Base-by-base conservation (phyloP, 2,329 filamentous ascomycete genomes). In the Rhynchosporium graminicola region DNA sequence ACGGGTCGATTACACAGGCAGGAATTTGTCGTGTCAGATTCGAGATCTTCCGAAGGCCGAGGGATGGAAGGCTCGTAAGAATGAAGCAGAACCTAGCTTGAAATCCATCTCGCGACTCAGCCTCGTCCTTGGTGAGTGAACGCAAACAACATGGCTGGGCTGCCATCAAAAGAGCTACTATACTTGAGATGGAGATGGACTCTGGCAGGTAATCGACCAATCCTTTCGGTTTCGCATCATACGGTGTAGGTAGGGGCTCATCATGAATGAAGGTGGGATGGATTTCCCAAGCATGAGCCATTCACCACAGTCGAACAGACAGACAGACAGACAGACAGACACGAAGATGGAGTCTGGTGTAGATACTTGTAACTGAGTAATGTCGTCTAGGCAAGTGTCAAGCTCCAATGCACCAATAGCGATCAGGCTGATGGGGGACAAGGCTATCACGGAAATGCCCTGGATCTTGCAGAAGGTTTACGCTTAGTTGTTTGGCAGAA, bases 1-100 rank as follows among this genome's bases (percentile, higher is more conserved):
- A 57, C 54, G 26, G 54, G 54, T 57, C 54, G 54, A 57, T 57
- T 20, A 26, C 48, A 52, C 48, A 54, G 36, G 57, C 46, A 47
- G 57, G 36, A 43, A n/a, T 26, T 26, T 6, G 13, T 8, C 5
- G 43, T 57, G 31, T 45, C 54, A 20, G 40, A 57, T 57, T 38
- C 47, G 45, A 36, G 40, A 20, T 20, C 20, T 20, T 20, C 20
- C 20, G 20, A 20, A 1, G 1, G 1, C 20, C 20, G 20, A 20
- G 1, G 20, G 20, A 20, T 20, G 20, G 20, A 20, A 20, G 20
- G 20, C 1, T 20, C 20, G 20, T 20, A 20, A 20, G 20, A 20
- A 20, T 20, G 1, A 20, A 20, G 20, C 20, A 20, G 20, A 20
- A 20, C 20, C 20, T 20, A 20, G 20, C 20, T 20, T 20, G 20